Evolutionary conservation across 2,329 filamentous ascomycete species (phyloP).

Genomic region (Penicillium janthinellum): DNA sequence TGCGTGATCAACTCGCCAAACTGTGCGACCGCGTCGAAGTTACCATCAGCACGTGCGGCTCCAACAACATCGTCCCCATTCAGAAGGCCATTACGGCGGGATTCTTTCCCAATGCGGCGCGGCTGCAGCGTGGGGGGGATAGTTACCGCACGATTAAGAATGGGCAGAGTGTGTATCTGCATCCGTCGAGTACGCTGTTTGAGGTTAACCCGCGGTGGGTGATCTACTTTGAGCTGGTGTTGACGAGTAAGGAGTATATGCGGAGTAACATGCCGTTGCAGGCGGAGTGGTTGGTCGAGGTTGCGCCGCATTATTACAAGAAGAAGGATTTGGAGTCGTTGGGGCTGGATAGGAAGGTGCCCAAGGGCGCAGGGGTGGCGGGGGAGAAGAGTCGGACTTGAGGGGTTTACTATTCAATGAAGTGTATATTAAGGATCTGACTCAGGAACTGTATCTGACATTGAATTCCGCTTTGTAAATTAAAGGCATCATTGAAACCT

Average conservation of each 20-base stretch:
- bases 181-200: constrained; percentile 81
- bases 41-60: constrained; percentile 65
- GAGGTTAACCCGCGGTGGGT: constrained; percentile 81
- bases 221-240: constrained; percentile 81
- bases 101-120: constrained; percentile 91
- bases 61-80: constrained; percentile 73
- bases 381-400: constrained; percentile 44
- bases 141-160: constrained; percentile 92
- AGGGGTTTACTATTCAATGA: background rate
- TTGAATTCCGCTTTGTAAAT: too few species aligned
- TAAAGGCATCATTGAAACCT: too few species aligned
- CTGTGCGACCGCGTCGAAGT: constrained; percentile 94
- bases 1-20: constrained; percentile 87
- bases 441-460: too few species aligned
- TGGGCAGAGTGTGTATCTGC: constrained; percentile 84
- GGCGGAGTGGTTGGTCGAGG: constrained; percentile 80
- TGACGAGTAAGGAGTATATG: constrained; percentile 97
- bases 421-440: too few species aligned
- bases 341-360: constrained; percentile 74
- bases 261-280: constrained; percentile 82
- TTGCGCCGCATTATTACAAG: constrained; percentile 94
- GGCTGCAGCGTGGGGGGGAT: constrained; percentile 79
- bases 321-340: constrained; percentile 82
- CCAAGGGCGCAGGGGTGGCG: constrained; percentile 57
- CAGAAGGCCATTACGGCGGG: constrained; percentile 86